Evolutionary conservation across 2,329 filamentous ascomycete genomes (phyloP), one percentile per base, ranked within the genome.

Genomic region (Colletotrichum endophyticum): DNA sequence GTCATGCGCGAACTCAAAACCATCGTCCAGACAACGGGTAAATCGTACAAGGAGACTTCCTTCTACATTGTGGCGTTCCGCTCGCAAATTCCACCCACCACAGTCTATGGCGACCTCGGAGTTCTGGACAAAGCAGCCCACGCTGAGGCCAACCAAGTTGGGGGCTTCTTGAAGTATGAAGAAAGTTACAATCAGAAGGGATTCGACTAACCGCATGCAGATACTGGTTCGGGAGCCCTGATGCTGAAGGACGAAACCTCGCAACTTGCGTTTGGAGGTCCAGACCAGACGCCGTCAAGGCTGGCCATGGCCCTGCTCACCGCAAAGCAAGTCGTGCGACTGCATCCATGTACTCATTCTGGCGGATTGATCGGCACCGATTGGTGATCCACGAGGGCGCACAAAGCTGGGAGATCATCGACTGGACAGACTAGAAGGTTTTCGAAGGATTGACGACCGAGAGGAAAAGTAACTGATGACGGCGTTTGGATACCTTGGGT

Each of bases 61-160:
- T 98, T 96, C 86, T 98, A 96, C 85, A 92, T 97, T 72, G 95
- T 98, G 56, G 93, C 93, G 6, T 98, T 98, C 85, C 91, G 95
- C 19, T 96, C 94, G 8, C 90, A 89, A 78, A 91, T 98, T 72
- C 92, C 92, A 49, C 88, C 90, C 3, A 90, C 88, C 15, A 77
- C 75, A 19, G 92, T 95, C 78, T 92, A 92, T 75, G 90, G 91
- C 13, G 89, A 94, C 75, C 89, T 98, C 53, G 93, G 93, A 56
- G 88, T 89, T 30, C 89, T 98, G 36, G 96, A 98, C 84, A 93
- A 93, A 81, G 92, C 92, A 75, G 94, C 94, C 8, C 96, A 98
- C 83, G 89, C 91, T 28, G 96, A 98, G 83, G 96, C 96, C 15
- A 93, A 93, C 22, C 90, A 90, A 53, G 95, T 92, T 80, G 96